Conservation (phyloP, 352 stramenopile species). For the Phytophthora sp. region DNA sequence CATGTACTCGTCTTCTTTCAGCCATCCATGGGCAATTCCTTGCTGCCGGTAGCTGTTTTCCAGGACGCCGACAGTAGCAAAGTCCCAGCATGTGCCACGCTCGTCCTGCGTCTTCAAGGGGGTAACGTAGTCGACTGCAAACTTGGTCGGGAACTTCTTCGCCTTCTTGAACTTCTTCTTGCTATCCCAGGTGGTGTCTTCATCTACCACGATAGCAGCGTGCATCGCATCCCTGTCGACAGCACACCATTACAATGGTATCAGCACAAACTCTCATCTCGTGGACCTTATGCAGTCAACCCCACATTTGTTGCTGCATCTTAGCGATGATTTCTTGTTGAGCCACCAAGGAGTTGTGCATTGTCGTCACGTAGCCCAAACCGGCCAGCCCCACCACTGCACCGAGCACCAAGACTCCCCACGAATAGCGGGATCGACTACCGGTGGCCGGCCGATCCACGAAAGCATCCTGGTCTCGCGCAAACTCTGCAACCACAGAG, state of each 20-base stretch:
- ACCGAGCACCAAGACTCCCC: not conserved
- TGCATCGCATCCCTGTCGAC: conserved; percentile 50
- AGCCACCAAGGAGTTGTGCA: conserved; percentile 16
- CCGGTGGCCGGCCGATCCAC: not conserved
- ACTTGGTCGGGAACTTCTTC: conserved; percentile 56
- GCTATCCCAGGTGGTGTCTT: conserved; percentile 26
- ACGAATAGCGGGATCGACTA: not conserved
- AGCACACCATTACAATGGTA: not conserved
- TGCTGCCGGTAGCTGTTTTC: conserved; percentile 67
- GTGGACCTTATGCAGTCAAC: not conserved
- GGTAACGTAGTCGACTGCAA: conserved; percentile 50
- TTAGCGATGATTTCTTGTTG: conserved; percentile 12
- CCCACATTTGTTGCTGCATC: conserved; percentile 28
- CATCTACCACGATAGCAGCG: conserved; percentile 29
- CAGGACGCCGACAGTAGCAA: conserved; percentile 55
- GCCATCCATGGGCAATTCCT: conserved; percentile 53
- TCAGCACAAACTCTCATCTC: not conserved
- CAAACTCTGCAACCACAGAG: conserved; percentile 12
- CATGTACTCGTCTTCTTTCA: conserved; percentile 54
- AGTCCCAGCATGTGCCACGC: conserved; percentile 70
- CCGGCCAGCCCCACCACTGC: conserved; percentile 1
- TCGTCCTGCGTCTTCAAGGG: conserved; percentile 70
- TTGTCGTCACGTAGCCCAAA: conserved; percentile 12
- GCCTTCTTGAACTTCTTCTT: conserved; percentile 12
- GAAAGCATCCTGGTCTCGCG: conserved; percentile 11